Evolutionary conservation across 2,329 filamentous ascomycete species (phyloP).

Genomic region (Chaetomium sp.): DNA sequence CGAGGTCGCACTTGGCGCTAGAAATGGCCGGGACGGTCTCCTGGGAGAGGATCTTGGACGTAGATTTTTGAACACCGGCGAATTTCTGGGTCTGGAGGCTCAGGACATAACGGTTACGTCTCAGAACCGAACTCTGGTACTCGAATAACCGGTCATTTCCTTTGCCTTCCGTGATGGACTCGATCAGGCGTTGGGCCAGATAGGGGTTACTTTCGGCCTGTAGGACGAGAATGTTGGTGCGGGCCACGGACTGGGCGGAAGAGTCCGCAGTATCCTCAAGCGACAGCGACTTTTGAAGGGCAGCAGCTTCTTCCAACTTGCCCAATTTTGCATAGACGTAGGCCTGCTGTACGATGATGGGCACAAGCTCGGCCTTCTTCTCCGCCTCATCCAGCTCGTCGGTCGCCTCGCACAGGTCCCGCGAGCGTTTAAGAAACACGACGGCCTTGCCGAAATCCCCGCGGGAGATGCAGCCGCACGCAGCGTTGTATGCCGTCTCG

Average conservation of each 20-base stretch:
- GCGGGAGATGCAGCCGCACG: constrained; percentile 64
- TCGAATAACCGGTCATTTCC: constrained; percentile 60
- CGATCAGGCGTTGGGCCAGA: constrained; percentile 55
- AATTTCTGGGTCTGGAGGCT: constrained; percentile 64
- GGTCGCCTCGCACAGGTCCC: constrained; percentile 63
- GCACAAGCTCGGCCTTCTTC: constrained; percentile 65
- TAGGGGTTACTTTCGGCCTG: constrained; percentile 56
- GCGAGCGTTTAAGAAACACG: constrained; percentile 62
- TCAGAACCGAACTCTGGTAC: constrained; percentile 59
- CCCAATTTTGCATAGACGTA: constrained; percentile 64
- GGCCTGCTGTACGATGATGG: constrained; percentile 70
- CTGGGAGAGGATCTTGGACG: constrained; percentile 35
- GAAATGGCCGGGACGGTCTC: constrained; percentile 25
- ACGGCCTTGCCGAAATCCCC: constrained; percentile 60
- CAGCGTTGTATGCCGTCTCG: constrained; percentile 75
- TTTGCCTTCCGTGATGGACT: constrained; percentile 45
- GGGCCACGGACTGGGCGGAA: constrained; percentile 59
- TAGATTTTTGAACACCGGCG: constrained; percentile 49
- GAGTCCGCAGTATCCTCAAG: constrained; percentile 56
- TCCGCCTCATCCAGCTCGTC: constrained; percentile 70
- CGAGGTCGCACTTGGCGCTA: constrained; percentile 29
- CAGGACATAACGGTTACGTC: constrained; percentile 57
- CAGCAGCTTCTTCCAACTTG: constrained; percentile 57
- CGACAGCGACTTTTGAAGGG: constrained; percentile 56
- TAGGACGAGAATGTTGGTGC: constrained; percentile 53